Percentiles rank a stretch among this genome's conserved stretches.
phyloP scores from a whole-genome alignment of 805 yeast genomes.

The Candida nonsorbophila region DNA sequence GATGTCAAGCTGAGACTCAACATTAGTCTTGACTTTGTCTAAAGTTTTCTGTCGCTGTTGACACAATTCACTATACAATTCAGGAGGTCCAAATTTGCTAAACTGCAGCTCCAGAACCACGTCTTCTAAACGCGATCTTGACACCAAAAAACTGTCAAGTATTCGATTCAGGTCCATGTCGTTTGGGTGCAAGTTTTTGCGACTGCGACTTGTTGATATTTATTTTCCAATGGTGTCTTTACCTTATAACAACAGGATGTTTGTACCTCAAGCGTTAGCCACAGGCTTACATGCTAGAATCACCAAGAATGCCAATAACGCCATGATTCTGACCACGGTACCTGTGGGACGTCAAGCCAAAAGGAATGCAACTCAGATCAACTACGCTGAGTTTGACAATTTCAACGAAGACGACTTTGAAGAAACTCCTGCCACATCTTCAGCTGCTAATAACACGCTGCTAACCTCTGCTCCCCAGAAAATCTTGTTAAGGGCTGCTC shows the following conservation, averaged over 20 bases:
- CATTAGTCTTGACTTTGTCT: slow-evolving; percentile 6
- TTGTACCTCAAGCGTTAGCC: slow-evolving; percentile 71
- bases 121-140: too few relatives aligned
- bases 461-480: slow-evolving; percentile 18
- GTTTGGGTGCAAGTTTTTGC: too few relatives aligned
- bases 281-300: slow-evolving; percentile 72
- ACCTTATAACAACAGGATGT: slow-evolving; percentile 16
- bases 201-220: too few relatives aligned
- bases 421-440: slow-evolving; percentile 13
- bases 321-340: slow-evolving; percentile 61
- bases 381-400: slow-evolving; percentile 77
- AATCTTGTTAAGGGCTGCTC: slow-evolving; percentile 17
- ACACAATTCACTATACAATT: slow-evolving; percentile 4
- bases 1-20: slow-evolving; percentile 15
- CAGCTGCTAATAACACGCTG: slow-evolving; percentile 7
- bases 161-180: too few relatives aligned
- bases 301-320: slow-evolving; percentile 60
- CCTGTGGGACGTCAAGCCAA: slow-evolving; percentile 76
- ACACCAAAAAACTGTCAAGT: too few relatives aligned
- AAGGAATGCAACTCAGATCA: slow-evolving; percentile 58
- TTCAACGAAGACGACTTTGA: slow-evolving; percentile 47
- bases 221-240: slow-evolving; percentile 11
- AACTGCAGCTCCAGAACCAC: too few relatives aligned
- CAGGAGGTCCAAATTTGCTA: too few relatives aligned
- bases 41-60: slow-evolving; percentile 4